phyloP scores from a whole-genome alignment of 2,329 filamentous ascomycete genomes.

The Fusarium keratoplasticum region DNA sequence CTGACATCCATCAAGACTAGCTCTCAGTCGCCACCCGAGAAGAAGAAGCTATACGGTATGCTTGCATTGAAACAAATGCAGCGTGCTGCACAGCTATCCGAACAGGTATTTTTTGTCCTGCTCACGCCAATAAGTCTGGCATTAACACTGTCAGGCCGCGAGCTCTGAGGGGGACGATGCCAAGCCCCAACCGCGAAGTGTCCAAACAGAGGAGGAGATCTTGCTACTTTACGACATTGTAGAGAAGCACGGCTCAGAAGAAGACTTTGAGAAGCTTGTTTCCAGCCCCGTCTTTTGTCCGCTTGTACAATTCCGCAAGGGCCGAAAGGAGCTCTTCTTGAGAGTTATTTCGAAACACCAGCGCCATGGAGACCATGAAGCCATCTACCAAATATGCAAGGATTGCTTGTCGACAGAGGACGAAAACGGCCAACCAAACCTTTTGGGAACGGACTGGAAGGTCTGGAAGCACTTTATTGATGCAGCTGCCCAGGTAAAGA shows the following conservation, averaged over 20 bases:
- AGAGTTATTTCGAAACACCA: conserved; percentile 54
- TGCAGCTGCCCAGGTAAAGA: conserved; percentile 51
- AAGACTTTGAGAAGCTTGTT: conserved; percentile 56
- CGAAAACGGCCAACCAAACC: conserved; percentile 51
- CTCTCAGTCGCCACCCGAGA: conserved; percentile 59
- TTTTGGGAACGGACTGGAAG: conserved; percentile 59
- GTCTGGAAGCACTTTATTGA: conserved; percentile 55
- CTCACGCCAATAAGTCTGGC: not conserved
- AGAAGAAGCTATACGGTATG: conserved; percentile 63
- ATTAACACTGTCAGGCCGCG: conserved; percentile 31
- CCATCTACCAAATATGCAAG: conserved; percentile 57
- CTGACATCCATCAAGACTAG: conserved; percentile 53
- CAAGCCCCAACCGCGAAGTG: conserved; percentile 44
- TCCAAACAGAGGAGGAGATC: conserved; percentile 63
- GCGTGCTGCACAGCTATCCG: conserved; percentile 59
- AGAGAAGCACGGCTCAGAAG: conserved; percentile 55
- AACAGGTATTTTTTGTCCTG: conserved; percentile 53
- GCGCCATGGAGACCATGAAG: conserved; percentile 54
- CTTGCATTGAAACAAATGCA: conserved; percentile 64
- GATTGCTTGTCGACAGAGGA: conserved; percentile 56
- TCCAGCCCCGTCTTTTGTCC: conserved; percentile 56
- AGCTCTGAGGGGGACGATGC: conserved; percentile 29
- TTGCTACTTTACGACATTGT: conserved; percentile 62
- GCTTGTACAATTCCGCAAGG: conserved; percentile 56
- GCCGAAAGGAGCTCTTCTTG: conserved; percentile 61